Conservation (phyloP, 257 asterid genomes). For the Solanum piurae region DNA sequence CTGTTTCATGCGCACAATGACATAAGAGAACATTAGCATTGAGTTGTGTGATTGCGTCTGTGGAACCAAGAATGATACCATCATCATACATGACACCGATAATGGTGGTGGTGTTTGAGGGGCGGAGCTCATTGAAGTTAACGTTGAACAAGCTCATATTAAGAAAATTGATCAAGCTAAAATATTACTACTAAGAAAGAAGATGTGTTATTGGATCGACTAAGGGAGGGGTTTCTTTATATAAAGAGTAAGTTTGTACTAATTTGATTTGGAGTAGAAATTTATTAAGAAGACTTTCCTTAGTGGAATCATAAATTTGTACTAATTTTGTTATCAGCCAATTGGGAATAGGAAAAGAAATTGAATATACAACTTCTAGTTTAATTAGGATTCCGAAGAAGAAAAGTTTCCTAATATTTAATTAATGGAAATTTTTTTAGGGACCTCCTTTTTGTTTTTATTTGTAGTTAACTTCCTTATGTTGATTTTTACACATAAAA, state of each 20-base stretch:
- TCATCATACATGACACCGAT: not conserved
- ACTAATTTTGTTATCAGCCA: not conserved
- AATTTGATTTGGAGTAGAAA: not conserved
- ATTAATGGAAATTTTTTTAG: not conserved
- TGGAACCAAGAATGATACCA: not conserved
- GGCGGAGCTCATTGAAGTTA: not conserved
- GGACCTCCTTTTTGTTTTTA: not conserved
- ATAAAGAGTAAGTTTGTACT: not conserved
- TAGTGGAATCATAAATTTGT: not conserved
- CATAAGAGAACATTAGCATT: not conserved
- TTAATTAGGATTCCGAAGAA: not conserved
- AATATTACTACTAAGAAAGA: not conserved
- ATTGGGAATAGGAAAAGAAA: not conserved
- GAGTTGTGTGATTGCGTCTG: not conserved
- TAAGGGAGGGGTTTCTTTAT: not conserved
- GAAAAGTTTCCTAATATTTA: not conserved
- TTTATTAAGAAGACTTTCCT: not conserved
- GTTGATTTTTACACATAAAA: not conserved
- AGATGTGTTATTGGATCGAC: not conserved
- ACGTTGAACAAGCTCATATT: not conserved
- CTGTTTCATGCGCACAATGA: not conserved
- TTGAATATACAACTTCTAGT: not conserved
- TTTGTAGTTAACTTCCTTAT: not conserved
- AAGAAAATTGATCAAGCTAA: not conserved
- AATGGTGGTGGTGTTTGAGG: not conserved